These are phyloP conservation scores for Cardamine occulta DNA, from an alignment of 345 rosid genomes.

Conservation along the genomic window DNA sequence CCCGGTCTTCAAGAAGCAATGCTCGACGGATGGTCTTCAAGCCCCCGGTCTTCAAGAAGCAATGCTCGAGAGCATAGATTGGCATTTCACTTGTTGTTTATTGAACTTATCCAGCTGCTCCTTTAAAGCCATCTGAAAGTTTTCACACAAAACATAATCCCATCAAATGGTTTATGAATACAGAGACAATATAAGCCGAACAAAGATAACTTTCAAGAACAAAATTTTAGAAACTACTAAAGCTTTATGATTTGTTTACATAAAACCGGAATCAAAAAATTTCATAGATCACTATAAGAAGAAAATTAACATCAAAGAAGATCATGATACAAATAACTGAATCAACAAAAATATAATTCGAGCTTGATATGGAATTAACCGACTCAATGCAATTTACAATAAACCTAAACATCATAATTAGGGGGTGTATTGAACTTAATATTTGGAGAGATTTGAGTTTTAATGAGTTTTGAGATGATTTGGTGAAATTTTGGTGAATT, in stretches of 20 bases:
- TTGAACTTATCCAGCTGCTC: too few species aligned
- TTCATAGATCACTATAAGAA: background rate
- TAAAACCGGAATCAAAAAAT: too few species aligned
- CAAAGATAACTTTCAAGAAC: background rate
- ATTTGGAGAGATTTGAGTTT: too few species aligned
- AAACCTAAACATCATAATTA: too few species aligned
- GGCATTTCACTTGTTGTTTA: too few species aligned
- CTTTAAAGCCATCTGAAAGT: slow-evolving; percentile 64
- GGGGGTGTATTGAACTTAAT: too few species aligned
- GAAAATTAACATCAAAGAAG: background rate
- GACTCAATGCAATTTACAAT: background rate
- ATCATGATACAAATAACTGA: background rate
- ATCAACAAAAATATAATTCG: background rate
- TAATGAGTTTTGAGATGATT: too few species aligned
- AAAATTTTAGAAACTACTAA: background rate
- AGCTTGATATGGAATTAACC: background rate
- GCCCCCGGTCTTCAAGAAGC: too few species aligned
- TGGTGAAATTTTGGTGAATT: too few species aligned
- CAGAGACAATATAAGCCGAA: background rate
- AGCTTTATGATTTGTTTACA: background rate
- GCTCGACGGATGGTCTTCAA: too few species aligned
- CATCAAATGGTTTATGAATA: background rate
- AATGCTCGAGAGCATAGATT: too few species aligned
- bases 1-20: too few species aligned
- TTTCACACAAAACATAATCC: background rate